Evolutionary conservation across 257 asterid species (phyloP).

Genomic region (Solanum pinnatisectum): DNA sequence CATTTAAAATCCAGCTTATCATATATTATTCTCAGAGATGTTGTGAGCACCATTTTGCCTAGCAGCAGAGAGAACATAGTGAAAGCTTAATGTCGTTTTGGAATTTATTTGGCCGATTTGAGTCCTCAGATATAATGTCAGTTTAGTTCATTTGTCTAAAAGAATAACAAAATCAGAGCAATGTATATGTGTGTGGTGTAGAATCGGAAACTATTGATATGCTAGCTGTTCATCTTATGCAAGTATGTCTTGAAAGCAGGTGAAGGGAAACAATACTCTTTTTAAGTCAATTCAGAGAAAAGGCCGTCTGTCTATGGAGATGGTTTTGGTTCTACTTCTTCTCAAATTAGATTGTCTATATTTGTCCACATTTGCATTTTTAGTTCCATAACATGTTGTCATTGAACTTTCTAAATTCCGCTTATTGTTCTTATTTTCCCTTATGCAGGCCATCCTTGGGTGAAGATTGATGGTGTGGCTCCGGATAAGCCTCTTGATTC

Average conservation of each 20-base stretch:
- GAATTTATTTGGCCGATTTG: not conserved
- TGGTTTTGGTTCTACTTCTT: not conserved
- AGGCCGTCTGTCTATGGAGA: not conserved
- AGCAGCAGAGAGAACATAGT: not conserved
- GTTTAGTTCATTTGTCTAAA: not conserved
- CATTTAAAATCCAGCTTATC: not conserved
- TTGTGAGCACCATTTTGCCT: not conserved
- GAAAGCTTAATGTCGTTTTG: not conserved
- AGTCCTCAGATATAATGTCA: not conserved
- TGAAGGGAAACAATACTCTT: not conserved
- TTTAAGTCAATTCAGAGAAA: not conserved
- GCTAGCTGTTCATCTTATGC: not conserved
- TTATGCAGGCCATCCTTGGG: slow-evolving; percentile 75
- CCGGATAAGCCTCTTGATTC: slow-evolving; percentile 78
- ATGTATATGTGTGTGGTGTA: not conserved
- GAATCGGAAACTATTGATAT: not conserved
- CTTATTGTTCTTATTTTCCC: not conserved
- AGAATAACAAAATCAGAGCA: not conserved
- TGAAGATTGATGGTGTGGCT: slow-evolving; percentile 63
- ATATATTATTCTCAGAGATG: not conserved
- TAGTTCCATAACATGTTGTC: not conserved
- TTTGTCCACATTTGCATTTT: not conserved
- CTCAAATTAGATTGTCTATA: not conserved
- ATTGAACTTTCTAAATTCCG: not conserved
- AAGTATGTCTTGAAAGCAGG: not conserved